Evolutionary conservation across 805 yeast species (phyloP), one percentile per base, ranked within the genome.

Genomic region (Monosporozyma unispora): DNA sequence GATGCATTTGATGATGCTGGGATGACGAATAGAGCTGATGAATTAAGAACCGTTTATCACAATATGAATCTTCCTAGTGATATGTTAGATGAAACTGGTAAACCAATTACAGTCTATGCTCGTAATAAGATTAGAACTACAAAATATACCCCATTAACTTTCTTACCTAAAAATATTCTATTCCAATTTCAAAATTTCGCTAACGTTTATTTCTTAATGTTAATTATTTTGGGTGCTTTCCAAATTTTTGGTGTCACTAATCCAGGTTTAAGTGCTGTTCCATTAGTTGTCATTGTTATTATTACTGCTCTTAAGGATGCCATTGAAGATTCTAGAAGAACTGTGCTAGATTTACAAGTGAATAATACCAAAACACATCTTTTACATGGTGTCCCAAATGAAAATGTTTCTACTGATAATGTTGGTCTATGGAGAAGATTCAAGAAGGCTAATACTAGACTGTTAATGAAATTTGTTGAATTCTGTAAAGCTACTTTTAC

Each of bases 121-220:
- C 77, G 96, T 53, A 91, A 91, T 72, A 90, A 93, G 66, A 87
- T 93, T 57, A 80, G 97, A 71, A 89, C 98, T 0, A 88, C 99
- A 2, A 91, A 88, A 70, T 91, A 91, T 67, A 91, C 97, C 2
- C 96, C 98, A 5, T 63, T 93, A 44, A 73, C 88, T 8, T 91
- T 91, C 61, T 55, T 93, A 28, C 98, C 98, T 2, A 89, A 89
- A 65, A 89, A 91, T 68, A 66, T 91, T 45, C 66, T 70, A 44
- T 75, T 78, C 54, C 98, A 93, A 70, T 90, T 90, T 67, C 80
- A 78, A 57, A 91, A 90, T 65, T 79, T 90, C 54, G 99, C 99
- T 42, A 91, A 91, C 68, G 71, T 87, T 46, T 91, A 89, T 71
- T 91, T 91, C 75, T 70, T 91, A 58, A 70, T 81, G 33, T 72